Conservation (phyloP, 2,329 filamentous ascomycete species). For the Scedosporium aurantiacum region DNA sequence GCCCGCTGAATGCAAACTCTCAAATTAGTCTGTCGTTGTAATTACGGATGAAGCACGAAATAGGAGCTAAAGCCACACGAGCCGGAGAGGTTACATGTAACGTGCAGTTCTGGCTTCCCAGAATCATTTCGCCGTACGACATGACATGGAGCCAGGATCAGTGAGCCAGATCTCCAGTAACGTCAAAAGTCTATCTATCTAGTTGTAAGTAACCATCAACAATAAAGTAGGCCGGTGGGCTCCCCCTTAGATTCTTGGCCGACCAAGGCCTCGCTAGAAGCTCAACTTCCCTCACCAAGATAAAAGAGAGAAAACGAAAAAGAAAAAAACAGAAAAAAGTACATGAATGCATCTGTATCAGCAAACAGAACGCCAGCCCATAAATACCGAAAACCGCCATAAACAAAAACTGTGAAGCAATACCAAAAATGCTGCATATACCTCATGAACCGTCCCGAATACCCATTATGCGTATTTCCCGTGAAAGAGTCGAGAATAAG, state of each 20-base stretch:
- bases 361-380: not conserved
- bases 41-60: not conserved
- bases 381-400: not conserved
- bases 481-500: not conserved
- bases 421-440: not conserved
- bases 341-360: not conserved
- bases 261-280: not conserved
- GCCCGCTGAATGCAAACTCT: not conserved
- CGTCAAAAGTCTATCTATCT: not conserved
- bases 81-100: not conserved
- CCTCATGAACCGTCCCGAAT: not conserved
- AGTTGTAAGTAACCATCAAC: not conserved
- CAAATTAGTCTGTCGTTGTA: no score
- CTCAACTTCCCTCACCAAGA: not conserved
- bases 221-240: no score
- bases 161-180: not conserved
- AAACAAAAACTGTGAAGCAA: not conserved
- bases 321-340: not conserved
- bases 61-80: not conserved
- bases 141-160: not conserved
- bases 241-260: not conserved
- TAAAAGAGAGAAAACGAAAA: not conserved
- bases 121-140: no score
- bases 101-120: no score
- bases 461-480: not conserved